phyloP scores from a whole-genome alignment of 1,284 basidiomycete genomes.

The Pseudomicrostroma phylloplanum region DNA sequence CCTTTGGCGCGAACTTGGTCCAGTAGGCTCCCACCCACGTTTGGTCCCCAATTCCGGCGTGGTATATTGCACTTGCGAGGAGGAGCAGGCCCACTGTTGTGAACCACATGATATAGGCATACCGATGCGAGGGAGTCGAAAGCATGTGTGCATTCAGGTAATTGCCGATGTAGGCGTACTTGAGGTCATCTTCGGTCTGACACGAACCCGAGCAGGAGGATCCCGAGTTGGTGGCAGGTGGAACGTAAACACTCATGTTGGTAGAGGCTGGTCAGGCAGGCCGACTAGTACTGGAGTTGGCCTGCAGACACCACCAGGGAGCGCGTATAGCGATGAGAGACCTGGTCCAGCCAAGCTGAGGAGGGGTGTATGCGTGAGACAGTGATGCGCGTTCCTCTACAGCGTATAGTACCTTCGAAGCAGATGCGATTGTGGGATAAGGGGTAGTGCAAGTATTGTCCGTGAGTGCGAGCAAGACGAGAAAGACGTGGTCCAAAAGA shows the following conservation, averaged over 20 bases:
- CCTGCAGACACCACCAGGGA: no score
- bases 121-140: conserved; percentile 51
- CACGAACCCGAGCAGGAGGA: conserved; percentile 28
- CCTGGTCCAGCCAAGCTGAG: no score
- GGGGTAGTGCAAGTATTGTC: no score
- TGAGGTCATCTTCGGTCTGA: conserved; percentile 25
- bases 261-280: neutral
- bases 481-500: no score
- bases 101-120: conserved; percentile 53
- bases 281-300: no score
- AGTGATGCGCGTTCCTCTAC: no score
- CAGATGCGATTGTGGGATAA: no score
- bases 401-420: no score
- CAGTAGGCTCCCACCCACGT: conserved; percentile 39
- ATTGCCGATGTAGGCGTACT: conserved; percentile 34
- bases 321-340: no score
- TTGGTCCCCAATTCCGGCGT: conserved; percentile 37
- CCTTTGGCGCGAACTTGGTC: conserved; percentile 36
- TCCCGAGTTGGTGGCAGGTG: conserved; percentile 1
- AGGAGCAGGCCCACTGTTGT: conserved; percentile 40
- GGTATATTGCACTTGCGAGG: conserved; percentile 45
- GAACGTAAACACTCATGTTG: conserved; percentile 15
- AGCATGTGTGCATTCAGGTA: conserved; percentile 53
- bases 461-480: no score
- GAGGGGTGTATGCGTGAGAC: no score